phyloP scores from a whole-genome alignment of 78 protist species.

The Anaeramoeba flamelloides region DNA sequence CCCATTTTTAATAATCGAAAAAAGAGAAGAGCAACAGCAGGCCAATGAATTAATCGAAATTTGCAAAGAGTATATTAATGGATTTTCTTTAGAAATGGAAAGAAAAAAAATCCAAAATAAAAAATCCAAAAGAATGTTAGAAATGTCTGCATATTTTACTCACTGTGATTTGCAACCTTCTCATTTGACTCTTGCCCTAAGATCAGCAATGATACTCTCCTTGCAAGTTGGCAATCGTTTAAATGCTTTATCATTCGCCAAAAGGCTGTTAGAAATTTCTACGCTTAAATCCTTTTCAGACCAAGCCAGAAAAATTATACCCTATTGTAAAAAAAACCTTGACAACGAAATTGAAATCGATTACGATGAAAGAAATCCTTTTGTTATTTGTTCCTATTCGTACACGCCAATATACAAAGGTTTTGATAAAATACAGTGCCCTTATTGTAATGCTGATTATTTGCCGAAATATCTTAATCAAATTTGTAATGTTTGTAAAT shows the following conservation, averaged over 20 bases:
- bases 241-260: slow-evolving; percentile 55
- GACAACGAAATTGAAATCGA: neutral
- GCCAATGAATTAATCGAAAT: slow-evolving; percentile 46
- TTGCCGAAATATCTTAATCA: no score
- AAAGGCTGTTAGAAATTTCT: slow-evolving; percentile 58
- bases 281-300: no score
- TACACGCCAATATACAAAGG: slow-evolving; percentile 61
- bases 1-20: no score
- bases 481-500: no score
- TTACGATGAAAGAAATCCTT: slow-evolving; percentile 78
- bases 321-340: neutral
- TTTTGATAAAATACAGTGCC: no score
- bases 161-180: slow-evolving; percentile 70
- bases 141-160: no score
- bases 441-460: no score
- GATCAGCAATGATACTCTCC: slow-evolving; percentile 49
- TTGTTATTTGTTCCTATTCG: slow-evolving; percentile 42
- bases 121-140: no score
- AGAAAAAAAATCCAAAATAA: no score
- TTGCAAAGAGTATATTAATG: slow-evolving; percentile 74
- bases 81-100: slow-evolving; percentile 51
- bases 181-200: slow-evolving; percentile 51
- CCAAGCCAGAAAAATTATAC: no score
- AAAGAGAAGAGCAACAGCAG: no score
- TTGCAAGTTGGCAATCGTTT: slow-evolving; percentile 42